These are phyloP conservation scores for Extremus antarcticus DNA, from an alignment of 495 filamentous ascomycete species.

Conservation along the genomic window DNA sequence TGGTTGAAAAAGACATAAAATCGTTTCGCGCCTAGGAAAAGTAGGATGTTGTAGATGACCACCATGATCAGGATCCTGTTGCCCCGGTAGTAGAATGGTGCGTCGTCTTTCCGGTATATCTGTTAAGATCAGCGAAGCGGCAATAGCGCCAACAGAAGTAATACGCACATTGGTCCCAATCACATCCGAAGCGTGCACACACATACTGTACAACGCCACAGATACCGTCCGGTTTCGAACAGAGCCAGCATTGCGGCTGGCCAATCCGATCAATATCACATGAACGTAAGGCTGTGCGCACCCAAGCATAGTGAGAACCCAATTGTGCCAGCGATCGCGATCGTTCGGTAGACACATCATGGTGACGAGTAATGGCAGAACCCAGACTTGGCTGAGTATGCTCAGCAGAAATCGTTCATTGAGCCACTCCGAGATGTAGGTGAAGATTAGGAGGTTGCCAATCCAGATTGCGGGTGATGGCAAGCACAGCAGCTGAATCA, in stretches of 20 bases:
- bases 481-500: slow-evolving; percentile 23
- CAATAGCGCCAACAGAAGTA: background rate
- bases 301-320: slow-evolving; percentile 3
- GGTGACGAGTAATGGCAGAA: slow-evolving; percentile 44
- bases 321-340: slow-evolving; percentile 12
- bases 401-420: slow-evolving; percentile 45
- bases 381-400: slow-evolving; percentile 45
- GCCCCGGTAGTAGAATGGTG: slow-evolving; percentile 33
- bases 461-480: slow-evolving; percentile 30
- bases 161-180: slow-evolving; percentile 24
- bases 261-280: slow-evolving; percentile 35
- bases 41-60: slow-evolving; percentile 27
- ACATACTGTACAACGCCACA: slow-evolving; percentile 38
- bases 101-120: slow-evolving; percentile 32
- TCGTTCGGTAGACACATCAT: slow-evolving; percentile 32
- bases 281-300: slow-evolving; percentile 40
- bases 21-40: slow-evolving; percentile 27
- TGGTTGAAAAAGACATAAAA: slow-evolving; percentile 29
- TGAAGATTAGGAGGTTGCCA: slow-evolving; percentile 42
- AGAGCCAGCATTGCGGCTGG: slow-evolving; percentile 36
- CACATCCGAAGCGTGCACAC: slow-evolving; percentile 34
- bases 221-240: slow-evolving; percentile 36
- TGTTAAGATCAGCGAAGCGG: background rate
- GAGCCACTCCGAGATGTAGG: slow-evolving; percentile 47
- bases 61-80: slow-evolving; percentile 35